These are phyloP conservation scores for Leccinum holopus DNA, from an alignment of 1,284 basidiomycete species.

Conservation along the genomic window DNA sequence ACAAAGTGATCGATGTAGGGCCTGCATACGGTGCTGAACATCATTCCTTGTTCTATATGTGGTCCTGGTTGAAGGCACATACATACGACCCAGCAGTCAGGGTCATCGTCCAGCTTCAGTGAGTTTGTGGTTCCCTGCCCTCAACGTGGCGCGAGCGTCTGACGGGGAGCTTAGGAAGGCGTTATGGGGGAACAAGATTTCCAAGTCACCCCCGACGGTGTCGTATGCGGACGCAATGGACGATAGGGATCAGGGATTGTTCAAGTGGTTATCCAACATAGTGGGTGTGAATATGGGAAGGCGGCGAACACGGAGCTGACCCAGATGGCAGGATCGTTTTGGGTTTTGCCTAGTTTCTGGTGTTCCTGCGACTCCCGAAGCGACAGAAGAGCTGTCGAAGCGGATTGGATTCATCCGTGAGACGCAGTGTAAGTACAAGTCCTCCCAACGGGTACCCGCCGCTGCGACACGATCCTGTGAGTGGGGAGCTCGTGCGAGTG, in stretches of 20 bases:
- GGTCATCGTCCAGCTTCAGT: conserved; percentile 19
- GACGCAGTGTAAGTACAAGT: conserved; percentile 72
- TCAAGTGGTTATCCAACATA: conserved; percentile 81
- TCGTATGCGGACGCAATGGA: conserved; percentile 76
- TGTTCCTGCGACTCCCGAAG: conserved; percentile 79
- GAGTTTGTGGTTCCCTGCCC: conserved; percentile 41
- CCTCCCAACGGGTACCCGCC: conserved; percentile 65
- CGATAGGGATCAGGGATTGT: conserved; percentile 63
- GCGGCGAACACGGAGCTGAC: conserved; percentile 7
- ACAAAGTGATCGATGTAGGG: conserved; percentile 44
- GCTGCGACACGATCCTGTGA: conserved; percentile 60
- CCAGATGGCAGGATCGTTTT: conserved; percentile 61
- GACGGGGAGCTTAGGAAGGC: conserved; percentile 51
- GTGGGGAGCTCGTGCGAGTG: conserved; percentile 72
- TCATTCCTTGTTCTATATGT: conserved; percentile 82
- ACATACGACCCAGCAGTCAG: conserved; percentile 69
- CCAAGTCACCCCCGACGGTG: conserved; percentile 74
- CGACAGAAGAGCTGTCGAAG: conserved; percentile 76
- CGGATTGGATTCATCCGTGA: conserved; percentile 89
- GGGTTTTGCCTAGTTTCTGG: conserved; percentile 89
- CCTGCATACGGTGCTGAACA: conserved; percentile 46
- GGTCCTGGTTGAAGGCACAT: conserved; percentile 77
- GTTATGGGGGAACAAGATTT: conserved; percentile 81
- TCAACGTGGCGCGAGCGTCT: background rate
- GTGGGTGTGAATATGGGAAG: conserved; percentile 45